Evolutionary conservation across 441 rosid genomes (phyloP).

Genomic region (Jatropha multifida): DNA sequence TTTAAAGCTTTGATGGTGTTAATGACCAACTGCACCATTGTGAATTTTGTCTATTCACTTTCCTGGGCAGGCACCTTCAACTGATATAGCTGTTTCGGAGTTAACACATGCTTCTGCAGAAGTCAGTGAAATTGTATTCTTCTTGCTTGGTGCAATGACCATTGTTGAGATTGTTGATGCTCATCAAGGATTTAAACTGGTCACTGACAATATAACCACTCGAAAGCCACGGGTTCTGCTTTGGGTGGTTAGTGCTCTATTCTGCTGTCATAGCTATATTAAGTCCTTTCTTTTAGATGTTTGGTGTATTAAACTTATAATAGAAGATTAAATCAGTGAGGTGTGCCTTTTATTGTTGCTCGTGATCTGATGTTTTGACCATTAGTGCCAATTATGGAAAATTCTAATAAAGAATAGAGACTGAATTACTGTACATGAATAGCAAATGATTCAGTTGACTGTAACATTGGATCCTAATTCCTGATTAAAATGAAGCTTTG

Average conservation of each 20-base stretch:
- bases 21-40: not conserved
- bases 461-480: not conserved
- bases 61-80: conserved; percentile 83
- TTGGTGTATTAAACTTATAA: not conserved
- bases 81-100: conserved; percentile 83
- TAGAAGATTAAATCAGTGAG: not conserved
- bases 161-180: conserved; percentile 96
- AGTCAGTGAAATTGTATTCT: conserved; percentile 93
- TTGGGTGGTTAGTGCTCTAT: conserved; percentile 73
- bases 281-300: conserved; percentile 2
- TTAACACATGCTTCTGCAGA: conserved; percentile 83
- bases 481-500: not conserved
- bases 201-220: conserved; percentile 92
- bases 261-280: conserved; percentile 17
- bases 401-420: not conserved
- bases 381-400: not conserved
- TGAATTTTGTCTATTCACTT: conserved; percentile 13
- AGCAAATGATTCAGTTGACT: not conserved
- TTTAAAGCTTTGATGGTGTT: not conserved
- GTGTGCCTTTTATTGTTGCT: not conserved
- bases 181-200: conserved; percentile 98
- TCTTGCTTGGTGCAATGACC: conserved; percentile 98
- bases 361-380: not conserved
- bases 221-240: conserved; percentile 75
- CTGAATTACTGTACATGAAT: not conserved